Evolutionary conservation across 805 yeast genomes (phyloP).

Genomic region (Yamadazyma endophytica): DNA sequence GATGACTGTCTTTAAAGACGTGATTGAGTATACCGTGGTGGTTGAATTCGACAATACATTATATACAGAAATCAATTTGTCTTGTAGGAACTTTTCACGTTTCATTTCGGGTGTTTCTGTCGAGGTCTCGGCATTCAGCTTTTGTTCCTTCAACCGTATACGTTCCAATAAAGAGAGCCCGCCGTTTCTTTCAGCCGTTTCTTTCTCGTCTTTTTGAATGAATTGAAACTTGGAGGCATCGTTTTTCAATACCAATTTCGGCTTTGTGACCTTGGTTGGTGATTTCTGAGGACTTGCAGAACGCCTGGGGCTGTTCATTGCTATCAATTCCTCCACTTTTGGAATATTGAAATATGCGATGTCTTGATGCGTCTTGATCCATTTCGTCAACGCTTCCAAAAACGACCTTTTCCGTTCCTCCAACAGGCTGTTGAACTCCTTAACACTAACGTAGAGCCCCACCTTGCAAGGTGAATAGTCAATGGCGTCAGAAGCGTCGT

Average conservation of each 20-base stretch:
- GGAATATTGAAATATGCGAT: conserved; percentile 6
- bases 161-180: conserved; percentile 35
- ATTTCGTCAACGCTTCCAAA: conserved; percentile 12
- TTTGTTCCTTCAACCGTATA: conserved; percentile 32
- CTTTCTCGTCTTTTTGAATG: conserved; percentile 19
- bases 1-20: conserved; percentile 23
- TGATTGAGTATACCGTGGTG: conserved; percentile 14
- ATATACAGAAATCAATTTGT: conserved; percentile 28
- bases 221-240: conserved; percentile 33
- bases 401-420: conserved; percentile 17
- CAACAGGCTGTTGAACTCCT: conserved; percentile 7
- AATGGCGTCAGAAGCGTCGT: conserved; percentile 4
- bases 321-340: conserved; percentile 4
- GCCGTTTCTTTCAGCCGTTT: conserved; percentile 12
- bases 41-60: conserved; percentile 22
- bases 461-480: conserved; percentile 13
- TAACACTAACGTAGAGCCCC: conserved; percentile 5
- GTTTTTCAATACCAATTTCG: conserved; percentile 23
- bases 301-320: conserved; percentile 2
- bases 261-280: conserved; percentile 16
- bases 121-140: conserved; percentile 11
- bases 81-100: conserved; percentile 18
- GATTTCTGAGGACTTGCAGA: conserved; percentile 2
- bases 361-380: conserved; percentile 18
- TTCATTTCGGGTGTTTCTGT: conserved; percentile 17